Evolutionary conservation across 202 grass and related monocot species (phyloP).

Genomic region (Panicum virgatum): DNA sequence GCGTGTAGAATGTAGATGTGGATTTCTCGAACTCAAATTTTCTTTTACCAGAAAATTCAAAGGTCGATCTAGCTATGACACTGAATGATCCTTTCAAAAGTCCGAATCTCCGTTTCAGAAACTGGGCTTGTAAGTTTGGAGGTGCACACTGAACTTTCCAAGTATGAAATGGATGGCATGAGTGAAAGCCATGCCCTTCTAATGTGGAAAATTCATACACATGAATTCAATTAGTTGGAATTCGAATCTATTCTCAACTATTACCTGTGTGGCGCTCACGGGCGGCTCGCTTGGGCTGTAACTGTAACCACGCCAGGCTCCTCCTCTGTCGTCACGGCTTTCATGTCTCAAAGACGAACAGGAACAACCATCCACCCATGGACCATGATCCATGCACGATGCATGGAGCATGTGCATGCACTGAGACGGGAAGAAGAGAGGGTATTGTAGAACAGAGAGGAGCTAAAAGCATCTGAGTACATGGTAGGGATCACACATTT

Average conservation of each 20-base stretch:
- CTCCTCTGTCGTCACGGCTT: not conserved
- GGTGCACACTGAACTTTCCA: not conserved
- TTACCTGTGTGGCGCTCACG: not conserved
- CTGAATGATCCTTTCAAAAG: not conserved
- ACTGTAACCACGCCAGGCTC: not conserved
- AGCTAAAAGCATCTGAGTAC: not conserved
- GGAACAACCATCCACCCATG: too few species aligned
- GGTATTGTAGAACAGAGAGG: not conserved
- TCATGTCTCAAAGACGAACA: not conserved
- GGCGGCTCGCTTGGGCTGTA: not conserved
- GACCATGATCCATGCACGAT: too few species aligned
- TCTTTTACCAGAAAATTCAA: not conserved
- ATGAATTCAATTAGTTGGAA: not conserved
- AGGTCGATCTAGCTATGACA: not conserved
- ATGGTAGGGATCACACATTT: constrained; percentile 30
- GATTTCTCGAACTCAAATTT: not conserved
- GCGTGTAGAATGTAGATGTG: not conserved
- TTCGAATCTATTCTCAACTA: not conserved
- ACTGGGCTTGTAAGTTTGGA: not conserved
- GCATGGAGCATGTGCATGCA: too few species aligned
- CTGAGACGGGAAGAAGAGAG: not conserved
- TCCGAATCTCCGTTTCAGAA: not conserved
- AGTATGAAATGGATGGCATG: not conserved
- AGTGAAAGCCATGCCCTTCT: not conserved
- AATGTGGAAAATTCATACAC: not conserved